Evolutionary conservation across 192 early-diverging fungal genomes (phyloP).

Genomic region (Coemansia guatemalensis): DNA sequence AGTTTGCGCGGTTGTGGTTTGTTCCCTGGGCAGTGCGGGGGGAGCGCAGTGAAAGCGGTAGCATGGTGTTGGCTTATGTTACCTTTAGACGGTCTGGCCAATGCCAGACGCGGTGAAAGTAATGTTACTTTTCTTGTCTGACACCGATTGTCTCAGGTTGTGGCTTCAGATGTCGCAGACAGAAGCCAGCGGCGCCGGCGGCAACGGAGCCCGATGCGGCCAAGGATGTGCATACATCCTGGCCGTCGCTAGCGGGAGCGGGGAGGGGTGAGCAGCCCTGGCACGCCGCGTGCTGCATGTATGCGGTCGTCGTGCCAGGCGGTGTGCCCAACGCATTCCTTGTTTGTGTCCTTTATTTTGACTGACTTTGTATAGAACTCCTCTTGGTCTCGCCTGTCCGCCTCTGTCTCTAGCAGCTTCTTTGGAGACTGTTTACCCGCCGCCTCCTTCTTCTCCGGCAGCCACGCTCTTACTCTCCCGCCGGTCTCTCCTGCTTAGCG

Average conservation of each 20-base stretch:
- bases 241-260: no score
- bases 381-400: no score
- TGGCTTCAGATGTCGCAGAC: neutral
- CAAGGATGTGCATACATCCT: no score
- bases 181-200: no score
- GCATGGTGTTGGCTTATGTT: neutral
- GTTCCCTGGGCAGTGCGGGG: slow-evolving; percentile 5
- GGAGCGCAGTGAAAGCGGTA: slow-evolving; percentile 1
- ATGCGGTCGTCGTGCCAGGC: slow-evolving; percentile 4
- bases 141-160: slow-evolving; percentile 28
- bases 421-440: no score
- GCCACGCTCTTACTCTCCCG: no score
- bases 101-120: neutral
- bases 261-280: neutral
- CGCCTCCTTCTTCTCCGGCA: no score
- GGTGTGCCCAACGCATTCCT: slow-evolving; percentile 1
- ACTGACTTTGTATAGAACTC: no score
- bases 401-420: no score
- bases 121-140: slow-evolving; percentile 26
- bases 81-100: slow-evolving; percentile 12
- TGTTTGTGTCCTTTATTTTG: slow-evolving; percentile 2
- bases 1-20: neutral
- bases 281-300: neutral
- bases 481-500: no score
- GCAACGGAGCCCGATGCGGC: no score